Evolutionary conservation across 2,329 filamentous ascomycete genomes (phyloP), one percentile per base, ranked within the genome.

Genomic region (Apiospora pterosperma): DNA sequence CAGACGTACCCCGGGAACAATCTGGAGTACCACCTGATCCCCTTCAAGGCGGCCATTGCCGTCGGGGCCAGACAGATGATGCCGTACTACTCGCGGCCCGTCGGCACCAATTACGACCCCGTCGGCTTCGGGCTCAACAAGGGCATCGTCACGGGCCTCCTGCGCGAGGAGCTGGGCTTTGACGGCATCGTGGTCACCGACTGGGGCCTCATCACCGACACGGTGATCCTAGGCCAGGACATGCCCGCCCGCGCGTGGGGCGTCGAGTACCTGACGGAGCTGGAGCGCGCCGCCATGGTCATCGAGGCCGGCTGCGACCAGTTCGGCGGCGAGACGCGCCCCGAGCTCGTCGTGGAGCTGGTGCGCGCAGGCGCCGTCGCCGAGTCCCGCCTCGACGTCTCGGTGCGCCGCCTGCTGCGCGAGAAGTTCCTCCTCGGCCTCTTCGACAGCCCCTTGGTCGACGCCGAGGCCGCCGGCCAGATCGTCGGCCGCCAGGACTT

Each of bases 121-220:
- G 80, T 84, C 8, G 83, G 78, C 0, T 83, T 85, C 68, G 78
- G 78, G 0, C 84, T 85, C 73, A 85, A 85, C 74, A 83, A 81
- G 66, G 76, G 73, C 2, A 79, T 85, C 38, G 77, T 85, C 59
- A 85, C 83, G 0, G 81, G 78, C 36, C 77, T 86, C 0, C 73
- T 85, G 1, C 79, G 79, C 1, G 67, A 77, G 1, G 75, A 84
- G 59, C 74, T 85, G 0, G 82, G 82, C 2, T 86, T 84, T 63
- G 69, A 83, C 0, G 84, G 83, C 2, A 82, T 85, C n/a, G 77
- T 85, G 0, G 76, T 80, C 2, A 83, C 80, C 0, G 84, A 85
- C 65, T 85, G 84, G 84, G 82, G 82, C 1, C 75, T 86, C 4
- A 76, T 85, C 25, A 85, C 83, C 0, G 80, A 84, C 58, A 69